phyloP scores from a whole-genome alignment of 1,284 basidiomycete genomes.

The Hymenochaete sp. region DNA sequence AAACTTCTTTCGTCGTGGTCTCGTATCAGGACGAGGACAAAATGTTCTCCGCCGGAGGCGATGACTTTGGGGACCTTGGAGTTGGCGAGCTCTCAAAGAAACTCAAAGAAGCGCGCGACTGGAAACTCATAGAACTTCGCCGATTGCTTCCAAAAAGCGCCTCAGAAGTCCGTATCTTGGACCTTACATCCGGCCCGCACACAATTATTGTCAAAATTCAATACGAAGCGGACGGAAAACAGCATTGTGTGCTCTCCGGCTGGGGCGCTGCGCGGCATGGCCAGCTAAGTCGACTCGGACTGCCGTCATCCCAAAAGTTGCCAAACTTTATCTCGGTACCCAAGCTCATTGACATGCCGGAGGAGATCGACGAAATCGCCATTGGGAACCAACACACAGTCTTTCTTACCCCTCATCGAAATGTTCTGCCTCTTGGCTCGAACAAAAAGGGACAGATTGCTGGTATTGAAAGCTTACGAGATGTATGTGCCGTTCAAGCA shows the following conservation, averaged over 20 bases:
- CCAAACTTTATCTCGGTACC: slow-evolving; percentile 30
- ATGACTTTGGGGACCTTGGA: slow-evolving; percentile 79
- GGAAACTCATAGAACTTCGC: slow-evolving; percentile 39
- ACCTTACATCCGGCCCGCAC: slow-evolving; percentile 49
- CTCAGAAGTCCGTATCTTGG: slow-evolving; percentile 7
- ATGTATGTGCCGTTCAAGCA: slow-evolving; percentile 41
- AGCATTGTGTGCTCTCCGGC: slow-evolving; percentile 56
- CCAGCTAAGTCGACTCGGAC: slow-evolving; percentile 46
- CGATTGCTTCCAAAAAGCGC: slow-evolving; percentile 25
- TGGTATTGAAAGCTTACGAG: slow-evolving; percentile 27
- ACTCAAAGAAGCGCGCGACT: neutral
- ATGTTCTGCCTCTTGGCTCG: slow-evolving; percentile 49
- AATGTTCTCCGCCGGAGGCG: slow-evolving; percentile 70
- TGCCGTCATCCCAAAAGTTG: slow-evolving; percentile 17
- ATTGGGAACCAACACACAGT: slow-evolving; percentile 70
- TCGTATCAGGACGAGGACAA: slow-evolving; percentile 41
- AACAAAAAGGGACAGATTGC: slow-evolving; percentile 62
- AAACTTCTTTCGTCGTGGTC: slow-evolving; percentile 68
- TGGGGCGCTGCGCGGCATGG: slow-evolving; percentile 83
- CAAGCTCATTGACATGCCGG: slow-evolving; percentile 25
- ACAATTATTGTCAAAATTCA: slow-evolving; percentile 50
- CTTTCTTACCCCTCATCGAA: slow-evolving; percentile 42
- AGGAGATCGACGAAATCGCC: slow-evolving; percentile 33
- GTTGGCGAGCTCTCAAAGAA: slow-evolving; percentile 28
- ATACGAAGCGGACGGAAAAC: slow-evolving; percentile 22